phyloP scores from a whole-genome alignment of 2,329 filamentous ascomycete genomes.

The Curvularia verruculosa region DNA sequence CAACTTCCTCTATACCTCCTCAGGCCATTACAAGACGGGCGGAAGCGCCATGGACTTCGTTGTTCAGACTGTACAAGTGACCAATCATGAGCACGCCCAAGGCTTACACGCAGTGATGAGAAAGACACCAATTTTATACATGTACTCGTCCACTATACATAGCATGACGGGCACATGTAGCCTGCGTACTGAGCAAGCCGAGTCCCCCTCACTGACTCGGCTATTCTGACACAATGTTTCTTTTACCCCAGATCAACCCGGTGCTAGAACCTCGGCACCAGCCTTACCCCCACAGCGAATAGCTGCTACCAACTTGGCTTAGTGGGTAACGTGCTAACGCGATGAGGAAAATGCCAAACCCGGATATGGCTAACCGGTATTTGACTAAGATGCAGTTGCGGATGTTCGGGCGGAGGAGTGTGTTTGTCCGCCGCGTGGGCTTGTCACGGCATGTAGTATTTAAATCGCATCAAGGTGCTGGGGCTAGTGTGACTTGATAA shows the following conservation, averaged over 20 bases:
- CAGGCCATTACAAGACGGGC: background rate
- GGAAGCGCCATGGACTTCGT: background rate
- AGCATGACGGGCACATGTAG: background rate
- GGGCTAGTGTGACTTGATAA: background rate
- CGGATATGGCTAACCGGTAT: background rate
- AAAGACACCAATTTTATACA: background rate
- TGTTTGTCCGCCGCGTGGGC: background rate
- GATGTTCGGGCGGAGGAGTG: background rate
- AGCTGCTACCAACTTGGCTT: background rate
- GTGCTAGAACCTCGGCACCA: background rate
- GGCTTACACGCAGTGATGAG: background rate
- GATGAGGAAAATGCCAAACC: background rate
- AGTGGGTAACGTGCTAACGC: background rate
- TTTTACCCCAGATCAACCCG: background rate
- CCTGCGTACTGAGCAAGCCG: background rate
- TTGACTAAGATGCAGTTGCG: background rate
- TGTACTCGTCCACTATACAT: background rate
- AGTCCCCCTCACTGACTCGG: background rate
- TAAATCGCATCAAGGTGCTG: background rate
- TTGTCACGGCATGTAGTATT: background rate
- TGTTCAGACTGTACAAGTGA: background rate
- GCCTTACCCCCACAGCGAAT: background rate
- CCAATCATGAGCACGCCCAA: background rate
- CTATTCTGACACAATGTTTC: background rate
- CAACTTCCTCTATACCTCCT: background rate